These are phyloP conservation scores for Blepharisma undulans DNA, from an alignment of 169 alveolate species.

Conservation along the genomic window DNA sequence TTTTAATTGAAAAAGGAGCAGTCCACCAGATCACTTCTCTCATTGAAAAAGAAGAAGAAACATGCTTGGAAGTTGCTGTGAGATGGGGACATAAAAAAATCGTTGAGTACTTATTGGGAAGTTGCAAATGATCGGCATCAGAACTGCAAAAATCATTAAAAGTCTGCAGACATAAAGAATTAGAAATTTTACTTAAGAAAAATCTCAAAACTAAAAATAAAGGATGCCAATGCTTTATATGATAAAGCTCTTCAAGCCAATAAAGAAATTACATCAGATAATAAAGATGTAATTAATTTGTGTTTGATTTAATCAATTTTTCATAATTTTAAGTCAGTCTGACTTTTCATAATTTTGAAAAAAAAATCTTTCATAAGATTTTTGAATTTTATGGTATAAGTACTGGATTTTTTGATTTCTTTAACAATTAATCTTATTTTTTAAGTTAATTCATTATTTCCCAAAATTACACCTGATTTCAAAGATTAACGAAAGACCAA, in stretches of 20 bases:
- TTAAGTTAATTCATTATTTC: background rate
- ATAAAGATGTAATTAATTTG: background rate
- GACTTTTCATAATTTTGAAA: background rate
- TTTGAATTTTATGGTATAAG: background rate
- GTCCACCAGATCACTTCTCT: constrained; percentile 36
- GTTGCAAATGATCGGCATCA: background rate
- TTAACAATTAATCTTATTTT: too few relatives aligned
- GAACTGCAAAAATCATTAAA: background rate
- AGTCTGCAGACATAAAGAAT: background rate
- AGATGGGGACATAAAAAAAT: constrained; percentile 48
- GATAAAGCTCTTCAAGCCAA: background rate
- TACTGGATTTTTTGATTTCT: background rate
- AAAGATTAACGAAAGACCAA: background rate
- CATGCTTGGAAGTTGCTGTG: constrained; percentile 46
- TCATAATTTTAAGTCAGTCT: background rate
- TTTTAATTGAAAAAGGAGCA: background rate
- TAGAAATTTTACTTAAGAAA: background rate
- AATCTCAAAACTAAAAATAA: background rate
- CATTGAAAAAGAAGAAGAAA: constrained; percentile 42
- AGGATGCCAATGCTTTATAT: background rate
- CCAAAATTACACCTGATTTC: background rate
- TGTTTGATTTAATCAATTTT: background rate
- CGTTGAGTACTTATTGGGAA: constrained; percentile 23
- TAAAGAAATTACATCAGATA: background rate
- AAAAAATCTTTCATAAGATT: too few relatives aligned